These are phyloP conservation scores for Suillus discolor DNA, from an alignment of 768 basidiomycete species.

Conservation along the genomic window DNA sequence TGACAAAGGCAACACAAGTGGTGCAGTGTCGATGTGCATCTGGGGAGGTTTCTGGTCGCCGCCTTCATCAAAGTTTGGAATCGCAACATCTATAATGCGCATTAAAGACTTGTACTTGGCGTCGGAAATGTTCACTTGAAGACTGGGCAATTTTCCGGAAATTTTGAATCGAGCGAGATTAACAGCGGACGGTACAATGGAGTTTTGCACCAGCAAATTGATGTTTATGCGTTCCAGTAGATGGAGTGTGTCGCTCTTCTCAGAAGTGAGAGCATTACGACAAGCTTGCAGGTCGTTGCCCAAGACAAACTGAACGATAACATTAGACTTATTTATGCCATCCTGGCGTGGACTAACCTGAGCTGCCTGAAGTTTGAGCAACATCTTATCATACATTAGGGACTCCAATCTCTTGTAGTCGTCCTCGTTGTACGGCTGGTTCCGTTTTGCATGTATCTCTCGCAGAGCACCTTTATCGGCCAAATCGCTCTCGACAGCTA, in stretches of 20 bases:
- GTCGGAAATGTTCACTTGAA: conserved; percentile 90
- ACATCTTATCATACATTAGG: conserved; percentile 93
- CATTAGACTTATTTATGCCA: conserved; percentile 10
- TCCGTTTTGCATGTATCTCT: conserved; percentile 79
- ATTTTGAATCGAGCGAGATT: conserved; percentile 89
- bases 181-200: conserved; percentile 83
- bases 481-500: conserved; percentile 88
- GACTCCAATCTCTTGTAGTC: conserved; percentile 87
- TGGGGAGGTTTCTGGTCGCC: conserved; percentile 24
- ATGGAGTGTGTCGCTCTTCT: conserved; percentile 67
- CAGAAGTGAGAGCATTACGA: conserved; percentile 70
- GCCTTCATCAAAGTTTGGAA: conserved; percentile 76
- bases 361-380: conserved; percentile 80
- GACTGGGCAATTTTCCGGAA: conserved; percentile 81
- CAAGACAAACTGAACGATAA: conserved; percentile 71
- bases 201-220: conserved; percentile 86
- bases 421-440: conserved; percentile 81
- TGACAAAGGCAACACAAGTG: conserved; percentile 52
- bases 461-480: conserved; percentile 81
- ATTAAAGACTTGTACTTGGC: conserved; percentile 90
- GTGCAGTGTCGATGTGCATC: conserved; percentile 25
- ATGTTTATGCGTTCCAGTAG: conserved; percentile 92
- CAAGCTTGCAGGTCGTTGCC: conserved; percentile 84
- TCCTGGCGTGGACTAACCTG: conserved; percentile 59
- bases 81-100: conserved; percentile 87